Evolutionary conservation across 129 eudicot genomes (phyloP).

Genomic region (Ambrosia trifida): DNA sequence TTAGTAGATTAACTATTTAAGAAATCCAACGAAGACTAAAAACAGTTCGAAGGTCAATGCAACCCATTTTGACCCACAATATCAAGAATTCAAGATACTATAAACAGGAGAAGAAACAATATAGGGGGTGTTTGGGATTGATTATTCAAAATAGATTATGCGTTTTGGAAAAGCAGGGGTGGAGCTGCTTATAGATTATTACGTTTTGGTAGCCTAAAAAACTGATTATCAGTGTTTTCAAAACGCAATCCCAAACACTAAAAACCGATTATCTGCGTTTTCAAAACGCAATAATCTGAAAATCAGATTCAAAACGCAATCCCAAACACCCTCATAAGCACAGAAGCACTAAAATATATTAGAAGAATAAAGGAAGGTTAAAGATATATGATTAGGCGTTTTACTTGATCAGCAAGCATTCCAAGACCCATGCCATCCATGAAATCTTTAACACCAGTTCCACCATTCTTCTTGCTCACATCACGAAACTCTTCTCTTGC

Average conservation of each 20-base stretch:
- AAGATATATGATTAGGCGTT: background rate
- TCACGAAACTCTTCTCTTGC: slow-evolving; percentile 88
- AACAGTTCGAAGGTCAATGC: background rate
- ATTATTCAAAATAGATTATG: too few relatives aligned
- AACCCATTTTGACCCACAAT: background rate
- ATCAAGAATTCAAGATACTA: background rate
- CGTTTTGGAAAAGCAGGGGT: too few relatives aligned
- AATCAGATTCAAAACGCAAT: too few relatives aligned
- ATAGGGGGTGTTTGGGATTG: too few relatives aligned
- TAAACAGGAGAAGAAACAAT: background rate
- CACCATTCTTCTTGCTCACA: slow-evolving; percentile 69
- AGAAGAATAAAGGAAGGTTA: background rate
- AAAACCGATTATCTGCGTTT: too few relatives aligned
- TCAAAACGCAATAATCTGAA: too few relatives aligned
- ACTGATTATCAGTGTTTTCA: too few relatives aligned
- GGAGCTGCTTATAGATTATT: too few relatives aligned
- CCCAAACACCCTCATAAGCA: too few relatives aligned
- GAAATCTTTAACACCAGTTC: slow-evolving; percentile 78
- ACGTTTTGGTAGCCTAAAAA: too few relatives aligned
- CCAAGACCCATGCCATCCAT: slow-evolving; percentile 99
- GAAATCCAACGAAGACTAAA: background rate
- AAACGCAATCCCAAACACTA: too few relatives aligned
- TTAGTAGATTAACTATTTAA: background rate
- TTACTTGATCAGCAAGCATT: slow-evolving; percentile 79
- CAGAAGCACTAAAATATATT: background rate